Evolutionary conservation across 2,329 filamentous ascomycete species (phyloP).

Genomic region (Nemania sp.): DNA sequence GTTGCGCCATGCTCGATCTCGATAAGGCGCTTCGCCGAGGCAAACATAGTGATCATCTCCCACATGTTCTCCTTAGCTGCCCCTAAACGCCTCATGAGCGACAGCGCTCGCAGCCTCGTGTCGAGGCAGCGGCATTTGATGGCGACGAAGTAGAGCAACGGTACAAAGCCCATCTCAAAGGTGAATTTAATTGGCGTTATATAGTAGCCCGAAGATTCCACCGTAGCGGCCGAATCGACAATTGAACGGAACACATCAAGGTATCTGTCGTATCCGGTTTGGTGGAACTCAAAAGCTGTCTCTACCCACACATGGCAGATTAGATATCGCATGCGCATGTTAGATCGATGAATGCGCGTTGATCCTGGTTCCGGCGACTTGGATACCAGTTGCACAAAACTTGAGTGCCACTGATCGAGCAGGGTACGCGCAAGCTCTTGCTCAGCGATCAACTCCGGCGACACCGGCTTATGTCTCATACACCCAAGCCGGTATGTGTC

Average conservation of each 20-base stretch:
- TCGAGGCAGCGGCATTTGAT: conserved; percentile 56
- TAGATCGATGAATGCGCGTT: conserved; percentile 22
- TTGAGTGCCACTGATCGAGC: conserved; percentile 49
- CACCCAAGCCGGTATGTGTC: conserved; percentile 47
- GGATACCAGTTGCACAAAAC: conserved; percentile 43
- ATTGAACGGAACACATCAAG: conserved; percentile 50
- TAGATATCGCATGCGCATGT: conserved; percentile 50
- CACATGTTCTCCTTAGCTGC: conserved; percentile 54
- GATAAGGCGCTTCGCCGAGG: conserved; percentile 50
- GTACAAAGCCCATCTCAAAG: conserved; percentile 57
- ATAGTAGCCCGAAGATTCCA: conserved; percentile 28
- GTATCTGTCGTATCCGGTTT: conserved; percentile 53
- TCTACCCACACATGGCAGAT: conserved; percentile 52
- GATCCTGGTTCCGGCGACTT: conserved; percentile 4
- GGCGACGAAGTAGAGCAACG: conserved; percentile 54
- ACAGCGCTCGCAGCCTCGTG: conserved; percentile 52
- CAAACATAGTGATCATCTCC: conserved; percentile 52
- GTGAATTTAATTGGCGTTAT: conserved; percentile 50
- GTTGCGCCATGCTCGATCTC: conserved; percentile 56
- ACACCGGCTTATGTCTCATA: conserved; percentile 31
- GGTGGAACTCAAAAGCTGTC: conserved; percentile 48
- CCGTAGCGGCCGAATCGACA: conserved; percentile 44
- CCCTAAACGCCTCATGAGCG: conserved; percentile 49
- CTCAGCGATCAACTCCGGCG: conserved; percentile 41
- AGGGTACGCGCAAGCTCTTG: conserved; percentile 41